These are phyloP conservation scores for Erodium maritimum DNA, from an alignment of 345 rosid genomes.

Conservation along the genomic window DNA sequence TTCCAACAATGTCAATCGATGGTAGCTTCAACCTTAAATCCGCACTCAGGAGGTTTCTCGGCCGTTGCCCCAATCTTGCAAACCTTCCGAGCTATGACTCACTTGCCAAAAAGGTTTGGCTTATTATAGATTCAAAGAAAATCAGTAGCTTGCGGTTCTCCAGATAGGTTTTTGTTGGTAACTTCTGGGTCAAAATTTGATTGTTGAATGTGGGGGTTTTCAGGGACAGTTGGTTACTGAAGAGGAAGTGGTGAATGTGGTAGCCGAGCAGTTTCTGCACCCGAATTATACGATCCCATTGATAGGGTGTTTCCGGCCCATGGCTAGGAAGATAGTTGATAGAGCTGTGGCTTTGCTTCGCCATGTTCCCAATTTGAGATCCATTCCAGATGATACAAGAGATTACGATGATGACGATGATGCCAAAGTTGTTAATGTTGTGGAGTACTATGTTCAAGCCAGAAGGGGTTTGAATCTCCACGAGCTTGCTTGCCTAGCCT, in stretches of 20 bases:
- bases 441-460: conserved; percentile 38
- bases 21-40: conserved; percentile 53
- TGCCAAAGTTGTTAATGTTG: conserved; percentile 22
- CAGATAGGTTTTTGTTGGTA: neutral
- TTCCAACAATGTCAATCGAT: conserved; percentile 41
- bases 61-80: conserved; percentile 49
- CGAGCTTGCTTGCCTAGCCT: conserved; percentile 79
- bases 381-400: conserved; percentile 16
- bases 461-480: conserved; percentile 67
- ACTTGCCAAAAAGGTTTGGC: conserved; percentile 30
- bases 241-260: conserved; percentile 43
- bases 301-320: conserved; percentile 51
- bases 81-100: conserved; percentile 19
- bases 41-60: conserved; percentile 45
- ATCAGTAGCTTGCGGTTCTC: neutral
- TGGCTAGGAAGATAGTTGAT: conserved; percentile 44
- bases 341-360: conserved; percentile 40
- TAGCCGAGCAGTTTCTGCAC: conserved; percentile 55
- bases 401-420: neutral
- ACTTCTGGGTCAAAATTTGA: neutral
- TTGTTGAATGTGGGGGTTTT: conserved; percentile 6
- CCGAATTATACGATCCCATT: conserved; percentile 54
- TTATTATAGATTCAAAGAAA: neutral
- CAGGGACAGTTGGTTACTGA: conserved; percentile 38
- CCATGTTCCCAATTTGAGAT: conserved; percentile 40